phyloP scores from a whole-genome alignment of 2,329 filamentous ascomycete genomes.

The Neofusicoccum ribis region DNA sequence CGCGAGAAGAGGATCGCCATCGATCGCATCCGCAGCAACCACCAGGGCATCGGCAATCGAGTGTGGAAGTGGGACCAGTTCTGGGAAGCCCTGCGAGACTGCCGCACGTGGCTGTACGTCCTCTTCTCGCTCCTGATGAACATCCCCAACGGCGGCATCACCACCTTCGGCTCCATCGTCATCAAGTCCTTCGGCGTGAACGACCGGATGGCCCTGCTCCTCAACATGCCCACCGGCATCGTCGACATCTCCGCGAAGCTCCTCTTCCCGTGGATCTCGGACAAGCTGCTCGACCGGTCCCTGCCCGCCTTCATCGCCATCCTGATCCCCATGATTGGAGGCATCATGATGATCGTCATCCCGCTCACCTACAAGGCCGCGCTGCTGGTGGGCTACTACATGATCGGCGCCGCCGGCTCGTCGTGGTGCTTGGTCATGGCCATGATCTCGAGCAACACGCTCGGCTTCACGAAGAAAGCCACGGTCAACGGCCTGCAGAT shows the following conservation, averaged over 20 bases:
- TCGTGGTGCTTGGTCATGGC: constrained; percentile 7
- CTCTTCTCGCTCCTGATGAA: background rate
- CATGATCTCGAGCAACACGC: constrained; percentile 5
- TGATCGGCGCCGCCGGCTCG: background rate
- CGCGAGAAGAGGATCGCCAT: constrained; percentile 26
- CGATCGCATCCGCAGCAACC: constrained; percentile 26
- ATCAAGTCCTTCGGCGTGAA: too few relatives aligned
- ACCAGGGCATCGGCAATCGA: constrained; percentile 62
- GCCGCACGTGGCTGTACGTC: constrained; percentile 23
- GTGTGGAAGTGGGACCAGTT: constrained; percentile 73
- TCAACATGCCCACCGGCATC: background rate
- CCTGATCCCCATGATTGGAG: constrained; percentile 16
- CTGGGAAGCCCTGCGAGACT: constrained; percentile 25
- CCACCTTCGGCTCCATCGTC: constrained; percentile 5
- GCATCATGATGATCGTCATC: constrained; percentile 2
- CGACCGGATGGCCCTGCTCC: too few relatives aligned
- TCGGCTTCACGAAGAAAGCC: background rate
- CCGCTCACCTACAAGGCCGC: constrained; percentile 12
- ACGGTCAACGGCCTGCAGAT: background rate
- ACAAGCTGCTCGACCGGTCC: constrained; percentile 22
- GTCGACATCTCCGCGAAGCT: constrained; percentile 20
- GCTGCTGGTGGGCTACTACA: constrained; percentile 1
- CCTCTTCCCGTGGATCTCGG: constrained; percentile 7
- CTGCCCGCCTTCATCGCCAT: constrained; percentile 23
- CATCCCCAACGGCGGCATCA: constrained; percentile 19